Percentiles rank a stretch among this genome's conserved stretches.
Conservation (phyloP, 163 green algal species). For the Chlorella variabilis region DNA sequence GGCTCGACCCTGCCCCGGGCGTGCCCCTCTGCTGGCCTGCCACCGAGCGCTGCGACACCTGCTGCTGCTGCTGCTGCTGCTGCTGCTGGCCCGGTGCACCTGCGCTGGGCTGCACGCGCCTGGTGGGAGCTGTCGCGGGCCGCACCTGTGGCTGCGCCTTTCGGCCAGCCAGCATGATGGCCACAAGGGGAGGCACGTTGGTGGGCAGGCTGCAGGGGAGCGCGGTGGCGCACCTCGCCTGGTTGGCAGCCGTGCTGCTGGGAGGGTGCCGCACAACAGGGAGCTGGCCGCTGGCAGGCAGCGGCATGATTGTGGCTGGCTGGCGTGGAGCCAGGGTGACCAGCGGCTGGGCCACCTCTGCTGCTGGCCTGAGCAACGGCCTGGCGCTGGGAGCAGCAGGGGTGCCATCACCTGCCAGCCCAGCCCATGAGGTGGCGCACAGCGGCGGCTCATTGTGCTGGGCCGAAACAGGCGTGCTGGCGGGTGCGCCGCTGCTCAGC, state of each 20-base stretch:
- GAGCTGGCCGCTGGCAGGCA: background rate
- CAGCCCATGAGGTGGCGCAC: background rate
- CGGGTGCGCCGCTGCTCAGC: too few species aligned
- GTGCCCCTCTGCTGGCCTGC: constrained; percentile 1
- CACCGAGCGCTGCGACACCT: constrained; percentile 5
- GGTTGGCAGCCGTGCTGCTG: background rate
- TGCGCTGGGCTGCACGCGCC: background rate
- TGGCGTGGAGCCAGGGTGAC: background rate
- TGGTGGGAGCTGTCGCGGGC: background rate
- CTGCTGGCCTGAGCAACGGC: background rate
- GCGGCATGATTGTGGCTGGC: background rate
- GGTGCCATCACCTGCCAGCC: background rate
- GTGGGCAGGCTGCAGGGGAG: constrained; percentile 8
- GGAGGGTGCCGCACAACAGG: background rate
- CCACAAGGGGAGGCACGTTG: constrained; percentile 3
- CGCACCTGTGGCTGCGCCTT: background rate
- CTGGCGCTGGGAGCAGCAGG: background rate
- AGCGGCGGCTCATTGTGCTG: too few species aligned
- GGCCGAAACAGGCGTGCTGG: too few species aligned
- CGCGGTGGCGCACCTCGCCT: background rate
- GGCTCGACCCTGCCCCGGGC: background rate
- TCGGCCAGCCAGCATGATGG: background rate
- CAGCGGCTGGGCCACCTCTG: background rate
- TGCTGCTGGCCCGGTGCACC: background rate
- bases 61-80: constrained; percentile 8